Percentiles rank a stretch among this genome's conserved stretches.
Conservation (phyloP, 2,329 filamentous ascomycete genomes). For the Xylariaceae sp. region DNA sequence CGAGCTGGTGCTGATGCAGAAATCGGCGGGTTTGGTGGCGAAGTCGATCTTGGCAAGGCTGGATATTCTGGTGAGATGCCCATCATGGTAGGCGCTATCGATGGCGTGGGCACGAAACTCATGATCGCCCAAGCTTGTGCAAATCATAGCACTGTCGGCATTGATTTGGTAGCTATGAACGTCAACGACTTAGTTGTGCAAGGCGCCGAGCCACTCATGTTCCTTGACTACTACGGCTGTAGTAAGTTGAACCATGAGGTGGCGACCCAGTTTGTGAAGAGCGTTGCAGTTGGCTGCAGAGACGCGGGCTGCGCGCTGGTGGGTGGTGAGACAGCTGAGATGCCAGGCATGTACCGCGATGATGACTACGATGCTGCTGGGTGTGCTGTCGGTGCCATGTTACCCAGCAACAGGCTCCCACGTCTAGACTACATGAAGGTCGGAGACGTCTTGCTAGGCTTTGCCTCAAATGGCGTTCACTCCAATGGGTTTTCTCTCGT, state of each 20-base stretch:
- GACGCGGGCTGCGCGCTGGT: conserved; percentile 84
- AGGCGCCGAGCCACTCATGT: conserved; percentile 90
- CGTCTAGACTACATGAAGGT: conserved; percentile 69
- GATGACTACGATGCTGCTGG: conserved; percentile 93
- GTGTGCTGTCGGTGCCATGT: conserved; percentile 81
- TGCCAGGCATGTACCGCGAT: conserved; percentile 88
- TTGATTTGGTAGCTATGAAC: conserved; percentile 98
- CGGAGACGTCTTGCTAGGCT: conserved; percentile 81
- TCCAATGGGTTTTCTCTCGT: conserved; percentile 98
- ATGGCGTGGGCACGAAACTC: conserved; percentile 94
- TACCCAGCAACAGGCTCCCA: conserved; percentile 66
- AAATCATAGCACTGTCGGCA: conserved; percentile 91
- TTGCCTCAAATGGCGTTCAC: conserved; percentile 83
- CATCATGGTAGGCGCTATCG: conserved; percentile 87
- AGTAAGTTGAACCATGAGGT: conserved; percentile 75
- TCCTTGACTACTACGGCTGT: conserved; percentile 97
- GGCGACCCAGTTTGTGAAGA: conserved; percentile 82
- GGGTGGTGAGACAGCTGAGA: conserved; percentile 97
- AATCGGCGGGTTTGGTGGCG: conserved; percentile 92
- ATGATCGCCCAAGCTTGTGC: conserved; percentile 88
- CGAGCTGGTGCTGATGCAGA: conserved; percentile 85
- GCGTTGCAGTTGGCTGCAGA: conserved; percentile 82
- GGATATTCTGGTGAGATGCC: conserved; percentile 67
- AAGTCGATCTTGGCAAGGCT: conserved; percentile 71
- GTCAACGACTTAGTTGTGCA: conserved; percentile 97